Evolutionary conservation across 202 grass and related monocot species (phyloP), one percentile per base, ranked within the genome.

Genomic region (Elaeis oleifera): DNA sequence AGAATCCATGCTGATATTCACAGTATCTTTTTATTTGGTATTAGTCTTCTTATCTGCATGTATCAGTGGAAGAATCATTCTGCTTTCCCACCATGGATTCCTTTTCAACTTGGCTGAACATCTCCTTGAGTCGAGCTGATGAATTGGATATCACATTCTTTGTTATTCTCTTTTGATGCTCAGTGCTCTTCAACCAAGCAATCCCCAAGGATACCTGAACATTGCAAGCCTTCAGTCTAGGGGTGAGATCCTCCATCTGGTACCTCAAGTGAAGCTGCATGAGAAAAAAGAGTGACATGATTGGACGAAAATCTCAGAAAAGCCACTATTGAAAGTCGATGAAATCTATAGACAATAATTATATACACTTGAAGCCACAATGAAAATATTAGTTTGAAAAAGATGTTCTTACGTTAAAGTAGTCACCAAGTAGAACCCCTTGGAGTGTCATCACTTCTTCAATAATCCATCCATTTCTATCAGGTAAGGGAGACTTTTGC

Each of bases 361-460:
- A 13, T 13, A 13, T 9, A 14, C 36, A 13, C 36, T 44, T 3
- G 13, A 13, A 44, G 1, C 36, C 36, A 44, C 36, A 44, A 13
- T 13, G 36, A 29, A 16, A 67, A 54, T 49, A 20, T 48, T 28
- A 51, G 3, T 19, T 56, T 61, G 23, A 53, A 51, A 69, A 13
- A 54, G 23, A 75, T 53, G 5, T 23, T 50, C 92, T 68, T 92
- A 97, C 94, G 49, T 84, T 92, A 69, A 97, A 97, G 70, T 64
- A 89, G 72, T 97, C 94, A 55, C 84, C 88, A 28, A 92, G 23
- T 27, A 82, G 70, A 23, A 88, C 78, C 39, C 84, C 76, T 81
- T 97, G 84, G 29, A 97, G 50, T 19, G 84, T 66, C 82, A 92
- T 77, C 58, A 97, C 88, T 74, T 97, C 88, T 75, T 97, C 85